Evolutionary conservation across 768 basidiomycete species (phyloP), one percentile per base, ranked within the genome.

Genomic region (Lactarius vividus): DNA sequence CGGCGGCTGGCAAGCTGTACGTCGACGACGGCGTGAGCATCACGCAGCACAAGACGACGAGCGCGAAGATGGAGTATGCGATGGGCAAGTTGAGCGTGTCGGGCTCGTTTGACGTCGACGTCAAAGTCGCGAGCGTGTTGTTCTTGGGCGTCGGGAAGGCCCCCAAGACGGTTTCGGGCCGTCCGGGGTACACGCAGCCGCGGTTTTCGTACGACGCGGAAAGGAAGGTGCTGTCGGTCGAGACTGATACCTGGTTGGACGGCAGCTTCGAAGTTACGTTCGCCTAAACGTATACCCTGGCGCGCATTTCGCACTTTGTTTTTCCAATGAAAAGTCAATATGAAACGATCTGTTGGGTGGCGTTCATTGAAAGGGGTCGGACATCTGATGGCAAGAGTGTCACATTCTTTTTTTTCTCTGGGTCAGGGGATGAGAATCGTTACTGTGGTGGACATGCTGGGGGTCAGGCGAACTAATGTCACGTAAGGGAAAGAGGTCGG

Each of bases 1-100:
- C 69, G 0, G 88, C 88, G 0, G 67, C 70, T 6, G 88, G 88
- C 1, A 53, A 71, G 44, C 76, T 89, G 44, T 88, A 89, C 72
- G 68, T 87, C 40, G 88, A 89, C 71, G 88, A 89, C 66, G 88
- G 88, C 15, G 83, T 83, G 53, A 85, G 84, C 8, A 69, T 79
- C 60, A 68, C 68, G 28, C 79, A 71, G 29, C 59, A 60, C 46
- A 59, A 67, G 35, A 71, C 70, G 63, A 79, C 79, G 39, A 44
- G 63, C 26, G 75, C 77, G 20, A 29, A 64, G 39, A 72, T 81
- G 62, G 59, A 49, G 33, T 80, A 66, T 69, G 60, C 53, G 55
- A 62, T 69, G 37, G 68, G 69, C 58, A 71, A 62, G 69, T 70
- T 81, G 54, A 68, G 61, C 8, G 73, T 77, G 35, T 59, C 49